phyloP scores from a whole-genome alignment of 192 early-diverging fungal species.

The Coemansia sp. region DNA sequence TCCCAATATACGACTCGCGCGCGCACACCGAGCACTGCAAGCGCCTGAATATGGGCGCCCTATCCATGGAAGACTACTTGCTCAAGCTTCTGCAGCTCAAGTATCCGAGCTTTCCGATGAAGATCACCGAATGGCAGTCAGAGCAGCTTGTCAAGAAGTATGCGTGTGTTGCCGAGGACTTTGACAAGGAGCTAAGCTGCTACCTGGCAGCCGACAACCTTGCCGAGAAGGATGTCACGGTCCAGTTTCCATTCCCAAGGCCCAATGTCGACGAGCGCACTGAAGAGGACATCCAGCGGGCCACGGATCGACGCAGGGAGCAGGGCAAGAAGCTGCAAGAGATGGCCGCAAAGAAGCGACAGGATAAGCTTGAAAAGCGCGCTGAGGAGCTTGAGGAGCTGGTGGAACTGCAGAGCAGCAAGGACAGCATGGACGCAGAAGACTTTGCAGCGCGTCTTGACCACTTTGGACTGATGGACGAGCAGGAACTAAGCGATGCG shows the following conservation, averaged over 20 bases:
- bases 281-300: slow-evolving; percentile 73
- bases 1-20: slow-evolving; percentile 71
- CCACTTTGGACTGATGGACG: slow-evolving; percentile 65
- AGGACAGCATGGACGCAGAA: slow-evolving; percentile 22
- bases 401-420: slow-evolving; percentile 29
- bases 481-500: slow-evolving; percentile 72
- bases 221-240: slow-evolving; percentile 63
- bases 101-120: slow-evolving; percentile 86
- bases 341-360: slow-evolving; percentile 75
- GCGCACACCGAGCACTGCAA: slow-evolving; percentile 67
- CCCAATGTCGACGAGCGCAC: slow-evolving; percentile 71
- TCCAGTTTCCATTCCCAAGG: slow-evolving; percentile 81
- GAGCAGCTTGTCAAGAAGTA: slow-evolving; percentile 72
- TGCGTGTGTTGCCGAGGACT: slow-evolving; percentile 76
- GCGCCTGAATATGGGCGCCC: slow-evolving; percentile 82
- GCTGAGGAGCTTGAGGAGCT: slow-evolving; percentile 66
- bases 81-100: slow-evolving; percentile 87
- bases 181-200: slow-evolving; percentile 66
- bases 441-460: slow-evolving; percentile 57
- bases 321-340: slow-evolving; percentile 76
- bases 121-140: slow-evolving; percentile 74
- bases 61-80: slow-evolving; percentile 77
- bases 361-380: slow-evolving; percentile 77
- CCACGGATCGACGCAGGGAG: slow-evolving; percentile 70
- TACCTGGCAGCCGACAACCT: slow-evolving; percentile 67